Evolutionary conservation across 2,329 filamentous ascomycete genomes (phyloP).

Genomic region (Arthroderma uncinatum): DNA sequence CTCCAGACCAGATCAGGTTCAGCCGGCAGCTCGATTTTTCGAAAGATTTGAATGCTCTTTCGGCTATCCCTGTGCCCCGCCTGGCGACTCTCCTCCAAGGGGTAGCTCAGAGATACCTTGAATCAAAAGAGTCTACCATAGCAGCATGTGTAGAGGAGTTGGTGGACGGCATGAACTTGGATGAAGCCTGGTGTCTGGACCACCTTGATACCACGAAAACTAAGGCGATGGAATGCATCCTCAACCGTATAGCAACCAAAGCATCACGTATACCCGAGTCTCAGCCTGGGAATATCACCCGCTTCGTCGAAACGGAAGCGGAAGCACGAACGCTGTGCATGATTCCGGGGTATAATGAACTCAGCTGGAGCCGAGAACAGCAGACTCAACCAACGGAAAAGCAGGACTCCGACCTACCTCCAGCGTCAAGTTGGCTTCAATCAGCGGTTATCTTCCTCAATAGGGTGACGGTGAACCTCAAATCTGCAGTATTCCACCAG

Average conservation of each 20-base stretch:
- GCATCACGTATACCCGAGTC: constrained; percentile 5
- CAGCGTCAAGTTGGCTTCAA: neutral
- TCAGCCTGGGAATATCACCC: constrained; percentile 9
- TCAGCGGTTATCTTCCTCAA: constrained; percentile 2
- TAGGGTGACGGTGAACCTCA: constrained; percentile 1
- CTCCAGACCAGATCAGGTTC: constrained; percentile 8
- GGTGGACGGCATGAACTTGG: constrained; percentile 13
- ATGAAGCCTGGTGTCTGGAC: constrained; percentile 10
- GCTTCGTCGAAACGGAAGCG: constrained; percentile 9
- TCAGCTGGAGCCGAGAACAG: constrained; percentile 10
- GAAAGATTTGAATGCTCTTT: constrained; percentile 7
- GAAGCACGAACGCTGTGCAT: constrained; percentile 9
- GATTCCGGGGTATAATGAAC: constrained; percentile 13
- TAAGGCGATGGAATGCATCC: constrained; percentile 6
- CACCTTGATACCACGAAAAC: constrained; percentile 11
- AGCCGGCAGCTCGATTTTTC: constrained; percentile 11
- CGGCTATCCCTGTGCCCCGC: constrained; percentile 9
- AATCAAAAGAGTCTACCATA: constrained; percentile 6
- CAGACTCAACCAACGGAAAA: constrained; percentile 3
- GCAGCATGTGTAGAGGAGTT: constrained; percentile 9
- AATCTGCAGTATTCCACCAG: constrained; percentile 6
- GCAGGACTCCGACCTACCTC: neutral
- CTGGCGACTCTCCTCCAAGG: constrained; percentile 8
- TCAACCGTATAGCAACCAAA: constrained; percentile 8
- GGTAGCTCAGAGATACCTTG: constrained; percentile 8